Percentiles rank a stretch among this genome's conserved stretches.
Conservation (phyloP, 2,329 filamentous ascomycete genomes). For the Acrodontium crateriforme region DNA sequence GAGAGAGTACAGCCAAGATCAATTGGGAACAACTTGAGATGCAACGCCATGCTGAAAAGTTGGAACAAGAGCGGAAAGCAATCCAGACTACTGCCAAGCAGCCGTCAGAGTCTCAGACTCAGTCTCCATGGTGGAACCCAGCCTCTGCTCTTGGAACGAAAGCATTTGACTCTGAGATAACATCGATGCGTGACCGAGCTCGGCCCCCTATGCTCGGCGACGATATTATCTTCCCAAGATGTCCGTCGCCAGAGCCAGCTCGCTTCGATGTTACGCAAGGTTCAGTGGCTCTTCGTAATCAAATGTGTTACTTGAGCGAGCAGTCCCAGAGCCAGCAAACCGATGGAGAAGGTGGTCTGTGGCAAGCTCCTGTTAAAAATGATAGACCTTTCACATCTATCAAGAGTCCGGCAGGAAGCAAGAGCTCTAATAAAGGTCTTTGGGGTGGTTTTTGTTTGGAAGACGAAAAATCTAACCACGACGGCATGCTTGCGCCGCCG, state of each 20-base stretch:
- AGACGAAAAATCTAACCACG: slow-evolving; percentile 20
- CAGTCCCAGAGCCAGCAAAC: slow-evolving; percentile 37
- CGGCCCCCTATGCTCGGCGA: slow-evolving; percentile 77
- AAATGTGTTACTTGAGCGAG: slow-evolving; percentile 38
- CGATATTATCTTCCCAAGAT: slow-evolving; percentile 68
- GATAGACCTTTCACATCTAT: slow-evolving; percentile 3
- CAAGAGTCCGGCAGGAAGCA: slow-evolving; percentile 7
- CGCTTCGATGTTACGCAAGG: slow-evolving; percentile 66
- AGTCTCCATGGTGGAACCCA: slow-evolving; percentile 27
- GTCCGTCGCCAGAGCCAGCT: slow-evolving; percentile 69
- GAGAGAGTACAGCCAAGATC: slow-evolving; percentile 49
- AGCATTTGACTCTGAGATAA: slow-evolving; percentile 29
- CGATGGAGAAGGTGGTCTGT: slow-evolving; percentile 43
- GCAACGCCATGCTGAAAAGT: slow-evolving; percentile 59
- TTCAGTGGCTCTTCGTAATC: slow-evolving; percentile 34
- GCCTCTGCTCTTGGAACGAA: slow-evolving; percentile 15
- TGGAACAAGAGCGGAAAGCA: slow-evolving; percentile 38
- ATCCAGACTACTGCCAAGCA: slow-evolving; percentile 23
- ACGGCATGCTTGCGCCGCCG: slow-evolving; percentile 24
- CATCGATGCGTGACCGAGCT: slow-evolving; percentile 44
- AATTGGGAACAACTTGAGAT: slow-evolving; percentile 69
- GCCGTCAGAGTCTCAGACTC: slow-evolving; percentile 7
- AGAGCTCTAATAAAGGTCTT: slow-evolving; percentile 36
- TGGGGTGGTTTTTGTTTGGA: slow-evolving; percentile 61
- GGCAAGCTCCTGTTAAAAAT: slow-evolving; percentile 25